Conservation (phyloP, 2,329 filamentous ascomycete genomes). For the Penicillium sp. region DNA sequence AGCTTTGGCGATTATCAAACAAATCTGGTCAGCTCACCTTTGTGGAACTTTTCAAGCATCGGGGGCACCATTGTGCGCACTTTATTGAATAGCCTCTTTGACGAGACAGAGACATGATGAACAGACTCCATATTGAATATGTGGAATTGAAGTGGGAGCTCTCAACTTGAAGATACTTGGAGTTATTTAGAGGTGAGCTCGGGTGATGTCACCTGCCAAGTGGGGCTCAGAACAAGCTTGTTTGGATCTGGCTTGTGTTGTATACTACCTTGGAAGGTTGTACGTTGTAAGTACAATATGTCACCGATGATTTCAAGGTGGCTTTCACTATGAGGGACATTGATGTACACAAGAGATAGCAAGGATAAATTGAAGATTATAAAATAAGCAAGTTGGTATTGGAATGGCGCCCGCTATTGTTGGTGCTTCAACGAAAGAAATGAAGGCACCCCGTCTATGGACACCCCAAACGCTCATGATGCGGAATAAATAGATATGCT, state of each 20-base stretch:
- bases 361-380: background rate
- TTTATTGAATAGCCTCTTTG: conserved; percentile 73
- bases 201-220: conserved; percentile 37
- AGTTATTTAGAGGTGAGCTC: conserved; percentile 4
- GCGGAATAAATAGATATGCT: conserved; percentile 23
- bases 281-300: too few species aligned
- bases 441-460: conserved; percentile 24
- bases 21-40: conserved; percentile 59
- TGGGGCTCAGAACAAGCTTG: conserved; percentile 24
- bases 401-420: conserved; percentile 22
- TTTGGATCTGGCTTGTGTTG: background rate
- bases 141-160: background rate
- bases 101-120: conserved; percentile 60
- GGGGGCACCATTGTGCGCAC: conserved; percentile 90
- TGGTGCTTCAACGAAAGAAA: conserved; percentile 15
- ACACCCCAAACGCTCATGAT: conserved; percentile 35
- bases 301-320: background rate
- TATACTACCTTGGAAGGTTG: background rate
- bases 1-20: too few species aligned
- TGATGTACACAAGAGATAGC: background rate
- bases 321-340: background rate
- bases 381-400: conserved; percentile 22
- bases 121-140: conserved; percentile 32
- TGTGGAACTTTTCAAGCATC: conserved; percentile 93
- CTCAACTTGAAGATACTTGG: background rate